Evolutionary conservation across 2,329 filamentous ascomycete species (phyloP).

Genomic region (Neoarthrinium moseri): DNA sequence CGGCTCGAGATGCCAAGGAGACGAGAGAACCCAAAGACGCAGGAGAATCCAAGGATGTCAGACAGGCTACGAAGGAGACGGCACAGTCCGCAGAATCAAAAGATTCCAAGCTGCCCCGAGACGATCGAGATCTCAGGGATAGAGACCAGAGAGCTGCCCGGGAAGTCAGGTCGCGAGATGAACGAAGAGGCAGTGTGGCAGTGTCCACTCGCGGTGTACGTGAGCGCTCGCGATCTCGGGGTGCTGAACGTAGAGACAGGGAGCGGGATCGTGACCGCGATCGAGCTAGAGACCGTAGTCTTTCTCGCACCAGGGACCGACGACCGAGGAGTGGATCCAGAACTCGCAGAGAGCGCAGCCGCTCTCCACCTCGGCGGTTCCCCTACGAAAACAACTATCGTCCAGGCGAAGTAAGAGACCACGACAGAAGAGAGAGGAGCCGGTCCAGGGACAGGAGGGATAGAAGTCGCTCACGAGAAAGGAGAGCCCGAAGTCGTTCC

Average conservation of each 20-base stretch:
- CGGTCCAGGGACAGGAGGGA: slow-evolving; percentile 15
- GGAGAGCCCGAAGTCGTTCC: not conserved
- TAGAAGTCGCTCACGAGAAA: slow-evolving; percentile 5
- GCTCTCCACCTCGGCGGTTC: slow-evolving; percentile 1
- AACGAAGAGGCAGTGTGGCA: slow-evolving; percentile 22
- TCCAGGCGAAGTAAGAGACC: slow-evolving; percentile 19
- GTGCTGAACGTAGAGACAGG: slow-evolving; percentile 27
- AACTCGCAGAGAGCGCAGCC: slow-evolving; percentile 1
- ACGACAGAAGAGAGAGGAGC: slow-evolving; percentile 21
- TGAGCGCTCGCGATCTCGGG: slow-evolving; percentile 20
- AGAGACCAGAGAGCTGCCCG: slow-evolving; percentile 17
- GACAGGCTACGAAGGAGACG: slow-evolving; percentile 15
- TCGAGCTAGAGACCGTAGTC: slow-evolving; percentile 8
- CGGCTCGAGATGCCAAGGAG: slow-evolving; percentile 15
- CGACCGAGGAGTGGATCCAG: slow-evolving; percentile 8
- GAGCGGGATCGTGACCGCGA: slow-evolving; percentile 23
- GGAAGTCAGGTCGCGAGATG: slow-evolving; percentile 19
- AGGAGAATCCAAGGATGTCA: slow-evolving; percentile 20
- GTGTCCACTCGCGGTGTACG: slow-evolving; percentile 21
- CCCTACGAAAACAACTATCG: slow-evolving; percentile 26
- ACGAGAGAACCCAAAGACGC: slow-evolving; percentile 20
- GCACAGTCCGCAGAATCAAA: slow-evolving; percentile 17
- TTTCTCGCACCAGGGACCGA: slow-evolving; percentile 5
- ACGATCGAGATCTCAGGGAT: slow-evolving; percentile 13
- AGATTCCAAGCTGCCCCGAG: slow-evolving; percentile 18